Percentiles rank a stretch among this genome's conserved stretches.
phyloP scores from a whole-genome alignment of 83 land plant species.

The Thuja plicata region DNA sequence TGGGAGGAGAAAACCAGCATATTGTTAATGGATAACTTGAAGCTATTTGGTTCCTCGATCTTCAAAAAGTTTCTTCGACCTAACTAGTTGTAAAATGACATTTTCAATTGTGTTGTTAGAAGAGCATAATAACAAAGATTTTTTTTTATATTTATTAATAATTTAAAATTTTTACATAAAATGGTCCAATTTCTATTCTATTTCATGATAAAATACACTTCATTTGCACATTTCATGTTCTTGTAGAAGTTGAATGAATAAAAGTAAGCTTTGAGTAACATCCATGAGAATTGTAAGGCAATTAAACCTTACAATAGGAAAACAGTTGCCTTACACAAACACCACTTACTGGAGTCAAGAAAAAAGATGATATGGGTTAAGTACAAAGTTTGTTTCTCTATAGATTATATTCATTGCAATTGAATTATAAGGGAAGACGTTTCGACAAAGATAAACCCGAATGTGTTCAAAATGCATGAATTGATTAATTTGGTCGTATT shows the following conservation, averaged over 20 bases:
- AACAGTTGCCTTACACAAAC: not conserved
- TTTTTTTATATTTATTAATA: no score
- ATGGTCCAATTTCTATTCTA: not conserved
- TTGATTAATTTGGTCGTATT: not conserved
- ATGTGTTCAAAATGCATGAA: not conserved
- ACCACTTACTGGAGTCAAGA: not conserved
- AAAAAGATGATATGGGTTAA: not conserved
- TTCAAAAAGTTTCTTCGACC: not conserved
- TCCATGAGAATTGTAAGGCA: no score
- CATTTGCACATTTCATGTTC: no score
- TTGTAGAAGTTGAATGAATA: no score
- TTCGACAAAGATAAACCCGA: not conserved
- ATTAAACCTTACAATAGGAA: no score
- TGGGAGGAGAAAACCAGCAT: not conserved
- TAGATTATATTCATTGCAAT: not conserved
- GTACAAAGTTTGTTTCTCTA: not conserved
- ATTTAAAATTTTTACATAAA: no score
- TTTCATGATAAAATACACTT: not conserved
- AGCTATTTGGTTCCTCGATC: not conserved
- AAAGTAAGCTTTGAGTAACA: no score
- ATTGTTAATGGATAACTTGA: not conserved
- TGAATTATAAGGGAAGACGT: not conserved
- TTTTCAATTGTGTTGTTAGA: not conserved
- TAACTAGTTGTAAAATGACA: not conserved
- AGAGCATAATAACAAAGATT: not conserved